These are phyloP conservation scores for Wickerhamiella alocasiicola DNA, from an alignment of 805 yeast genomes.

Conservation along the genomic window DNA sequence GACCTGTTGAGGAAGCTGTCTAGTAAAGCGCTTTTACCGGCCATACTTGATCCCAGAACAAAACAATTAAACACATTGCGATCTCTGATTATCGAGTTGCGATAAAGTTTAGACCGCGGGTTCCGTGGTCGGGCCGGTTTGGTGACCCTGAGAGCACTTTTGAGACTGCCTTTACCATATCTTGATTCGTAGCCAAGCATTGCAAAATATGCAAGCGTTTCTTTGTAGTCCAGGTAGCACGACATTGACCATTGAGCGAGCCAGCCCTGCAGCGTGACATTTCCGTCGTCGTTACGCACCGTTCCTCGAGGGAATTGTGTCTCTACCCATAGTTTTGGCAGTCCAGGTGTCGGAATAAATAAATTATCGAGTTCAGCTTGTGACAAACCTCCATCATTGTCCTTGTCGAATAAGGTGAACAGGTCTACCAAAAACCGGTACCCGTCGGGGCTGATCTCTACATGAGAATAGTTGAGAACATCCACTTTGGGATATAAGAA, in stretches of 20 bases:
- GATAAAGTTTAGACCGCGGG: conserved; percentile 50
- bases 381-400: conserved; percentile 91
- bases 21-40: conserved; percentile 78
- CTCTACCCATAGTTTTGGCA: conserved; percentile 78
- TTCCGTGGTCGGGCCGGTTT: conserved; percentile 62
- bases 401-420: conserved; percentile 77
- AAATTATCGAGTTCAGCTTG: conserved; percentile 54
- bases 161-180: conserved; percentile 24
- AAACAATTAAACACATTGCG: conserved; percentile 88
- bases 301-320: conserved; percentile 77
- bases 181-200: conserved; percentile 68
- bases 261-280: conserved; percentile 95
- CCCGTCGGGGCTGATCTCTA: conserved; percentile 85
- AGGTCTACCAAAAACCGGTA: conserved; percentile 84
- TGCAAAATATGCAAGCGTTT: conserved; percentile 79
- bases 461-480: conserved; percentile 62
- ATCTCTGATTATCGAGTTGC: conserved; percentile 55
- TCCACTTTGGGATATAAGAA: conserved; percentile 70
- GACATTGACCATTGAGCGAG: conserved; percentile 98
- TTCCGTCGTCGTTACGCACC: conserved; percentile 80
- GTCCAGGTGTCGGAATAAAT: conserved; percentile 85
- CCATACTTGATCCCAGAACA: conserved; percentile 68
- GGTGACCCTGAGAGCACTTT: conserved; percentile 61
- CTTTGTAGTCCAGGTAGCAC: conserved; percentile 69
- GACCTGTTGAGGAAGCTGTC: conserved; percentile 71